Conservation (phyloP, 169 alveolate species). For the Cryptosporidium bovis region DNA sequence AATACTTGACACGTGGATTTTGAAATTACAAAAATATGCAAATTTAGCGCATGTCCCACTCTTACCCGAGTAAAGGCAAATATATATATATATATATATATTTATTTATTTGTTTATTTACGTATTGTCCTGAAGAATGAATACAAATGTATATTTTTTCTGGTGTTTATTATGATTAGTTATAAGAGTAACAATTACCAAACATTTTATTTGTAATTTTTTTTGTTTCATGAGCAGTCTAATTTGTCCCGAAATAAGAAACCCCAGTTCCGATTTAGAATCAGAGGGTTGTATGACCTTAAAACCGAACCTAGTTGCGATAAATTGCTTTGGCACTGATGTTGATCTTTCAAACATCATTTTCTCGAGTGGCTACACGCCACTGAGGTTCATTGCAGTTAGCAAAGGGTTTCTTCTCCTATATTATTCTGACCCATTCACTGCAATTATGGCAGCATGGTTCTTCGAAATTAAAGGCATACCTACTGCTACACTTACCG, state of each 20-base stretch:
- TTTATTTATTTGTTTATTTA: too few relatives aligned
- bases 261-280: not conserved
- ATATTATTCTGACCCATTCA: constrained; percentile 34
- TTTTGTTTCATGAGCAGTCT: too few relatives aligned
- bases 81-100: not conserved
- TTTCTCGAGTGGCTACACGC: constrained; percentile 68
- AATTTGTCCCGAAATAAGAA: constrained; percentile 2
- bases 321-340: constrained; percentile 17
- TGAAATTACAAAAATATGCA: constrained; percentile 63
- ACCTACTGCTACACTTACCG: constrained; percentile 58
- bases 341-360: constrained; percentile 34
- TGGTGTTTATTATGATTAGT: too few relatives aligned
- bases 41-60: constrained; percentile 32
- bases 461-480: constrained; percentile 55
- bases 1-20: constrained; percentile 52
- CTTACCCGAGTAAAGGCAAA: constrained; percentile 1
- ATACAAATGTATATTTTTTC: too few relatives aligned
- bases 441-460: constrained; percentile 75
- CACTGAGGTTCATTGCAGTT: constrained; percentile 25
- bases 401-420: constrained; percentile 42
- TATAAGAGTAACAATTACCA: too few relatives aligned
- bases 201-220: too few relatives aligned
- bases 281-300: constrained; percentile 14
- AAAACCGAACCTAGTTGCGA: constrained; percentile 53
- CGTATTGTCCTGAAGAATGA: too few relatives aligned